A percentile compares a stretch with the other conserved stretches of the same genome.
phyloP scores from a whole-genome alignment of 768 basidiomycete genomes.

The Suillus placidus region DNA sequence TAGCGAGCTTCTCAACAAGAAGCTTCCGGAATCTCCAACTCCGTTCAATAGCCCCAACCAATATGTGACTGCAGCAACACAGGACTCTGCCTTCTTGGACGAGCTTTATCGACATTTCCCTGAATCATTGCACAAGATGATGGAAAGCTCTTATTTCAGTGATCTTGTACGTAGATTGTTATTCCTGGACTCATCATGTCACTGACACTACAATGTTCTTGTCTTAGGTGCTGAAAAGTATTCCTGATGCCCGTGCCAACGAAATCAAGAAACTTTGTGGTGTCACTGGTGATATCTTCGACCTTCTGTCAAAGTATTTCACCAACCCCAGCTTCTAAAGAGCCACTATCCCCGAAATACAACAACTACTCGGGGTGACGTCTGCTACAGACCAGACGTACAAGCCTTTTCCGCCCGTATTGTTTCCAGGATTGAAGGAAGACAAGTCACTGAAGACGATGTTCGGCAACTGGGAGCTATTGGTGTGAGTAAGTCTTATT shows the following conservation, averaged over 20 bases:
- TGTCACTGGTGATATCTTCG: not conserved
- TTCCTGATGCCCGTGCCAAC: not conserved
- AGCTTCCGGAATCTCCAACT: too few species aligned
- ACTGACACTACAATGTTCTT: not conserved
- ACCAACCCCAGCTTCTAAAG: not conserved
- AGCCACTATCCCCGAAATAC: not conserved
- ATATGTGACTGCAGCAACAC: too few species aligned
- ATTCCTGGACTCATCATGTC: not conserved
- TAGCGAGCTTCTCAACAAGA: too few species aligned
- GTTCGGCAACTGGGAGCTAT: too few species aligned
- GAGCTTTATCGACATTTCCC: too few species aligned
- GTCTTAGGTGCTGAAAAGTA: not conserved
- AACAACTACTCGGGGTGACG: not conserved
- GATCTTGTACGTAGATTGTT: conserved; percentile 1
- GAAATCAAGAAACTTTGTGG: conserved; percentile 1
- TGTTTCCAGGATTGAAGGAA: too few species aligned
- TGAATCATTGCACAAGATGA: not conserved
- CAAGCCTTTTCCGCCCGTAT: too few species aligned
- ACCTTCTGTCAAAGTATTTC: conserved; percentile 4
- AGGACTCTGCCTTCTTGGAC: too few species aligned
- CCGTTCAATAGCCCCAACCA: too few species aligned
- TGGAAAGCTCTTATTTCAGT: not conserved
- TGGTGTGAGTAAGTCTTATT: too few species aligned
- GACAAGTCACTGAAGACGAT: too few species aligned
- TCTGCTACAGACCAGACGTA: too few species aligned